Percentiles rank a stretch among this genome's conserved stretches.
phyloP scores from a whole-genome alignment of 345 rosid genomes.

The Odontarrhena argentea region DNA sequence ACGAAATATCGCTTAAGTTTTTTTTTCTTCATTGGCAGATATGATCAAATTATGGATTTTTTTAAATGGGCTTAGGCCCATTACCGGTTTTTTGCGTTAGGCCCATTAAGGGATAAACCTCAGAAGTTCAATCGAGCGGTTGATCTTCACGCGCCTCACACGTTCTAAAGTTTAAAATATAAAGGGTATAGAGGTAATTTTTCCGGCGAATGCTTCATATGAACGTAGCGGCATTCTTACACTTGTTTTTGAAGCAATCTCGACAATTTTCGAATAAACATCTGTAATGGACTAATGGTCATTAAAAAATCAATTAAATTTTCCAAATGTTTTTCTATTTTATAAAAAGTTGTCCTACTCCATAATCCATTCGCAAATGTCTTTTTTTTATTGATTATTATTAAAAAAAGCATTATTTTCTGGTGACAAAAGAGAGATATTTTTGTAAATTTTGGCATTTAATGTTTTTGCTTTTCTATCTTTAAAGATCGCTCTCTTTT shows the following conservation, averaged over 20 bases:
- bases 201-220: constrained; percentile 27
- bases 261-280: constrained; percentile 1
- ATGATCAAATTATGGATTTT: background rate
- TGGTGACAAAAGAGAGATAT: background rate
- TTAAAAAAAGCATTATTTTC: no score
- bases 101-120: background rate
- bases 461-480: background rate
- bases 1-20: constrained; percentile 11
- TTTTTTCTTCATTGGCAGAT: background rate
- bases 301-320: no score
- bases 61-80: constrained; percentile 35
- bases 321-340: background rate
- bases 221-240: constrained; percentile 33
- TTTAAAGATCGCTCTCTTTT: background rate
- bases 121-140: background rate
- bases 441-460: background rate
- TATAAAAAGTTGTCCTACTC: background rate
- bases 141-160: background rate
- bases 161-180: background rate
- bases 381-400: no score
- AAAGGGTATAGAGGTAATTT: constrained; percentile 31
- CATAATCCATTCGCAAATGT: background rate
- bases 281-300: background rate
- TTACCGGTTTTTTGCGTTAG: background rate
- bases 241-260: constrained; percentile 29